Evolutionary conservation across 371 early-diverging fungal genomes (phyloP).

Genomic region (Ordospora colligata): DNA sequence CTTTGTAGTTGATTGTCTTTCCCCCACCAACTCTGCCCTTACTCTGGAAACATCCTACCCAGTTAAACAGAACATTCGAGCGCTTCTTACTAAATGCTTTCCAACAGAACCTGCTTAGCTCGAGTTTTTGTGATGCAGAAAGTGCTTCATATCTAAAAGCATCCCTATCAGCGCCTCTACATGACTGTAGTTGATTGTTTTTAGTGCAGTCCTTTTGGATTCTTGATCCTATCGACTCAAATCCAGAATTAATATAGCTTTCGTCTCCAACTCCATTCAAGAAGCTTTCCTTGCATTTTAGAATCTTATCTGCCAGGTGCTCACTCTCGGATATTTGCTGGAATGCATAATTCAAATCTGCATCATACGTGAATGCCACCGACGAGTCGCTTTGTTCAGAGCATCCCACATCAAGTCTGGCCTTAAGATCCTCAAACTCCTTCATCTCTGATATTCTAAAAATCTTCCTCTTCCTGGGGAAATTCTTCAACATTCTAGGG

Average conservation of each 20-base stretch:
- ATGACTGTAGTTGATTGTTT: background rate
- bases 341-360: background rate
- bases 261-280: background rate
- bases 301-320: background rate
- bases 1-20: background rate
- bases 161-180: no score
- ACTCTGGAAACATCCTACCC: background rate
- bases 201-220: background rate
- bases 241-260: background rate
- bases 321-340: constrained; percentile 2
- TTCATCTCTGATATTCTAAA: constrained; percentile 11
- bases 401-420: background rate
- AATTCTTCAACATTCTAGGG: background rate
- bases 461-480: constrained; percentile 9
- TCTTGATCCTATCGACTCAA: background rate
- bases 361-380: background rate
- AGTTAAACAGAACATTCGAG: background rate
- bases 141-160: constrained; percentile 2
- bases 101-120: constrained; percentile 5
- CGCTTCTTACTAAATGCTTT: background rate
- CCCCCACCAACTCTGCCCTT: background rate
- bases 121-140: background rate
- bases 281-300: background rate
- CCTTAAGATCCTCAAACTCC: background rate
- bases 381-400: background rate